These are phyloP conservation scores for Hansenula sp. DNA, from an alignment of 1,139 yeast genomes.

Conservation along the genomic window DNA sequence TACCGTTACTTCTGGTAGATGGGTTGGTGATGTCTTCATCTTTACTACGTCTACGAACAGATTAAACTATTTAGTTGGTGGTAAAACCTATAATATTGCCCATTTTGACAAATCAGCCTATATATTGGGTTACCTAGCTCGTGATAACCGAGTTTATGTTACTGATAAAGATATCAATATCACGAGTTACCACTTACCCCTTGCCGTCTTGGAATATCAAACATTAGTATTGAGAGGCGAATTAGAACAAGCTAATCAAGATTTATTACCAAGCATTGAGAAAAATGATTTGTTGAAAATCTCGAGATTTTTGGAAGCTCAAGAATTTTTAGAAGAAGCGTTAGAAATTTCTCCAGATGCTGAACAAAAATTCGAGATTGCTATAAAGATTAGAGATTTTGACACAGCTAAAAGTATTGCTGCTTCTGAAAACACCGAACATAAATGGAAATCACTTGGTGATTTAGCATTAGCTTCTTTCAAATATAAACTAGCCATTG, in stretches of 20 bases:
- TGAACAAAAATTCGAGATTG: slow-evolving; percentile 84
- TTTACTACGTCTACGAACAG: slow-evolving; percentile 85
- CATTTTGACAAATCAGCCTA: slow-evolving; percentile 90
- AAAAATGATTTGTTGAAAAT: slow-evolving; percentile 73
- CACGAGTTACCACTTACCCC: slow-evolving; percentile 74
- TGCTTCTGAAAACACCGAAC: slow-evolving; percentile 46
- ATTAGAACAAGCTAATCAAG: slow-evolving; percentile 64
- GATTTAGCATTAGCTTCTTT: slow-evolving; percentile 78
- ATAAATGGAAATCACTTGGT: slow-evolving; percentile 90
- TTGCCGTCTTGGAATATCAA: slow-evolving; percentile 89
- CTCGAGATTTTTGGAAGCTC: slow-evolving; percentile 90
- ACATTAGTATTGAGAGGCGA: slow-evolving; percentile 95
- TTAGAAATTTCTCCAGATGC: slow-evolving; percentile 75
- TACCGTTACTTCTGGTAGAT: slow-evolving; percentile 79
- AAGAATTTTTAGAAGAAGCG: slow-evolving; percentile 83
- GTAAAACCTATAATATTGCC: slow-evolving; percentile 85
- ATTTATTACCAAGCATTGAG: slow-evolving; percentile 58
- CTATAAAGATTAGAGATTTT: slow-evolving; percentile 66
- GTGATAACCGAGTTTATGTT: slow-evolving; percentile 85
- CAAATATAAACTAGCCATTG: slow-evolving; percentile 78
- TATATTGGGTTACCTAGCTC: slow-evolving; percentile 82
- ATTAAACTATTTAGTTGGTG: slow-evolving; percentile 92
- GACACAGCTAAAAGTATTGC: slow-evolving; percentile 74
- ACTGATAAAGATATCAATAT: slow-evolving; percentile 88
- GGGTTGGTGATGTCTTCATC: slow-evolving; percentile 96